These are phyloP conservation scores for Aspergillus uvarum DNA, from an alignment of 2,329 filamentous ascomycete genomes.

Conservation along the genomic window DNA sequence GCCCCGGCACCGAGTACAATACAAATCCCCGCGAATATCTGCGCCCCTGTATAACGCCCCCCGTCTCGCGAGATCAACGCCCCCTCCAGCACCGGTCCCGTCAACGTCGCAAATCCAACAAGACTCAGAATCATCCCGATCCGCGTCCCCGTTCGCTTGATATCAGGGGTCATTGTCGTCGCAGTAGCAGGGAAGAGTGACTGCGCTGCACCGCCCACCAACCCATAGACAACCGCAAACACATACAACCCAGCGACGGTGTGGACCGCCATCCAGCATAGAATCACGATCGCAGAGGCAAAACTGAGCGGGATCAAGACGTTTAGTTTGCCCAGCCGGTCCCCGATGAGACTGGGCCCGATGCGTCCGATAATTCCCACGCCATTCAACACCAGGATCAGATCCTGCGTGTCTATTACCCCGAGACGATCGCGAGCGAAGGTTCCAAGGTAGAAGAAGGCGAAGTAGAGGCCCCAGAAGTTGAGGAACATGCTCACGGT, in stretches of 20 bases:
- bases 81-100: slow-evolving; percentile 16
- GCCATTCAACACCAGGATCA: too few species aligned
- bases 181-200: slow-evolving; percentile 11
- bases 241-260: slow-evolving; percentile 39
- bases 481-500: slow-evolving; percentile 46
- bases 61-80: slow-evolving; percentile 8
- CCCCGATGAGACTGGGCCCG: too few species aligned
- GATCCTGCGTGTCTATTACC: too few species aligned
- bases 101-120: slow-evolving; percentile 15
- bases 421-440: too few species aligned
- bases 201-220: slow-evolving; percentile 18
- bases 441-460: slow-evolving; percentile 53
- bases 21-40: too few species aligned
- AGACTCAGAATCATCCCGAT: slow-evolving; percentile 18
- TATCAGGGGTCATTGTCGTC: slow-evolving; percentile 12
- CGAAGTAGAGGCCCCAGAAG: slow-evolving; percentile 57
- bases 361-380: too few species aligned
- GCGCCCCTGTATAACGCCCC: too few species aligned
- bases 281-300: slow-evolving; percentile 51
- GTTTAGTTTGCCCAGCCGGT: too few species aligned
- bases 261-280: slow-evolving; percentile 57
- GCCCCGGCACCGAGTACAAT: too few species aligned
- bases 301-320: too few species aligned
- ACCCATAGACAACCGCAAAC: slow-evolving; percentile 45
- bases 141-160: slow-evolving; percentile 7